These are phyloP conservation scores for Penicillium sp. DNA, from an alignment of 2,329 filamentous ascomycete genomes.

Conservation along the genomic window DNA sequence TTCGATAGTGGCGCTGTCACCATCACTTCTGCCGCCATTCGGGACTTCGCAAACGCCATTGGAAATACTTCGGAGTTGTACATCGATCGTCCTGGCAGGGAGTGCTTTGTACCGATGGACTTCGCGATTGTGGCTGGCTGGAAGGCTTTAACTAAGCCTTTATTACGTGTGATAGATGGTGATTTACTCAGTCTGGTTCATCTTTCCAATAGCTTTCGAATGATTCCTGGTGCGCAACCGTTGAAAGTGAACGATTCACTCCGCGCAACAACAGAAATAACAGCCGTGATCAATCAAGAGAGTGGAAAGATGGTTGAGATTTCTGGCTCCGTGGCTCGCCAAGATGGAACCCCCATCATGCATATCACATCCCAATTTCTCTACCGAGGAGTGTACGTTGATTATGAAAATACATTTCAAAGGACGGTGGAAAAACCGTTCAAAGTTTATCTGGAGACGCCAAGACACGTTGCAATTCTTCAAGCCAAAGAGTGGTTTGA, in stretches of 20 bases:
- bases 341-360: conserved; percentile 83
- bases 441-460: conserved; percentile 79
- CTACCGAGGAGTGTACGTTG: conserved; percentile 86
- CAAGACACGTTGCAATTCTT: conserved; percentile 87
- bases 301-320: conserved; percentile 99
- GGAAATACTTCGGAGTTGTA: neutral
- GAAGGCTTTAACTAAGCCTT: conserved; percentile 99
- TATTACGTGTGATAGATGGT: conserved; percentile 93
- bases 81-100: neutral
- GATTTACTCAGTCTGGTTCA: conserved; percentile 95
- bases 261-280: conserved; percentile 89
- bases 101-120: conserved; percentile 46
- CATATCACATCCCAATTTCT: conserved; percentile 97
- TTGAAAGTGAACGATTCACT: conserved; percentile 93
- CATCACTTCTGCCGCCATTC: neutral
- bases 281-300: conserved; percentile 93
- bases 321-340: conserved; percentile 78
- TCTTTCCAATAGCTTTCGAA: conserved; percentile 94
- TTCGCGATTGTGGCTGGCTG: conserved; percentile 94
- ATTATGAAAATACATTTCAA: conserved; percentile 98
- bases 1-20: neutral
- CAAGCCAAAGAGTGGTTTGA: conserved; percentile 93
- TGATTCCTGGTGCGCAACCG: conserved; percentile 90
- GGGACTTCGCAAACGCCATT: neutral
- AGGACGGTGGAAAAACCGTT: conserved; percentile 93